A percentile compares a stretch with the other conserved stretches of the same genome.
Conservation (phyloP, 1,284 basidiomycete species). For the Heterobasidion annosum region DNA sequence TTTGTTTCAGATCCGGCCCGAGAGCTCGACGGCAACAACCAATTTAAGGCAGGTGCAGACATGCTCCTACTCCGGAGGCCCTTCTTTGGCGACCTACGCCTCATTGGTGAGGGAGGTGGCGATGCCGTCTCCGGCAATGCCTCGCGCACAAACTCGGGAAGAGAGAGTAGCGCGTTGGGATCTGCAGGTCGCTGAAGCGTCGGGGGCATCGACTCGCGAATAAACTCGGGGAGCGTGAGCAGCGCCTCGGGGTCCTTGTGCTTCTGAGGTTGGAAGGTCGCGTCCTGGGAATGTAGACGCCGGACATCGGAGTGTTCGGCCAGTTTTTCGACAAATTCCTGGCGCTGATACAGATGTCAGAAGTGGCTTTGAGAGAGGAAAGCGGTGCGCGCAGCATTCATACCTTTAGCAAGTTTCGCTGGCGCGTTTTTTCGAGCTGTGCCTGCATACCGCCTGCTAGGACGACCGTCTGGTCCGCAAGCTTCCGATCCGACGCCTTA, state of each 20-base stretch:
- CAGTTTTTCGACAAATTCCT: constrained; percentile 64
- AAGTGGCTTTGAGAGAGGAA: not conserved
- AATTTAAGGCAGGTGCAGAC: constrained; percentile 64
- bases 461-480: constrained; percentile 61
- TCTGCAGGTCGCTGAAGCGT: constrained; percentile 19
- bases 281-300: constrained; percentile 67
- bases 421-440: constrained; percentile 39
- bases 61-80: constrained; percentile 47
- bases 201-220: constrained; percentile 41
- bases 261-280: constrained; percentile 26
- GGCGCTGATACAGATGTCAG: constrained; percentile 31
- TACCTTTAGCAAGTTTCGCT: constrained; percentile 56
- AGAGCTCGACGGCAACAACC: constrained; percentile 36
- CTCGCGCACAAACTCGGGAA: constrained; percentile 49
- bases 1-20: constrained; percentile 13
- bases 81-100: constrained; percentile 19
- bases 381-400: not conserved
- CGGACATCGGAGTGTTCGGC: constrained; percentile 57
- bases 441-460: constrained; percentile 49
- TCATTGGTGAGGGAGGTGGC: constrained; percentile 15
- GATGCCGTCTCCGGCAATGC: constrained; percentile 30
- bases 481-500: constrained; percentile 57
- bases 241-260: constrained; percentile 49
- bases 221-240: constrained; percentile 56
- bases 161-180: constrained; percentile 40